These are phyloP conservation scores for Fusarium clavum DNA, from an alignment of 2,329 filamentous ascomycete genomes.

Conservation along the genomic window DNA sequence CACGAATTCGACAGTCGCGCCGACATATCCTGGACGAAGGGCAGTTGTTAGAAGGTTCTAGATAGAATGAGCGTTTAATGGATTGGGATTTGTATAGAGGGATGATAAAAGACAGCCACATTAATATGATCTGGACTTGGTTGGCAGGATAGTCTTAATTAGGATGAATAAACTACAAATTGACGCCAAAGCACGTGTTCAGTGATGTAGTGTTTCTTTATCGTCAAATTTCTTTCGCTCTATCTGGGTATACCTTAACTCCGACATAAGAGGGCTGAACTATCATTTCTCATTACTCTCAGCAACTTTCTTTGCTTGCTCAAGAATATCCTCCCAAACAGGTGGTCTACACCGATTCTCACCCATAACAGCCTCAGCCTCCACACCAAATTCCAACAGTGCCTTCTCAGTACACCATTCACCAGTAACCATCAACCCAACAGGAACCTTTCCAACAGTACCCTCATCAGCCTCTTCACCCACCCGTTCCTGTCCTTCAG, in stretches of 20 bases:
- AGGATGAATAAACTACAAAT: slow-evolving; percentile 19
- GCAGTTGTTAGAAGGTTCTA: slow-evolving; percentile 27
- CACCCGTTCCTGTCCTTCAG: slow-evolving; percentile 48
- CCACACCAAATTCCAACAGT: slow-evolving; percentile 60
- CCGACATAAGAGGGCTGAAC: neutral
- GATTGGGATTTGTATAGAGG: neutral
- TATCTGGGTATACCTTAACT: neutral
- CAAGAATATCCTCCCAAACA: slow-evolving; percentile 32
- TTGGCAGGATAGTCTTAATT: slow-evolving; percentile 20
- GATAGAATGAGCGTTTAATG: neutral
- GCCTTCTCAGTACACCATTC: slow-evolving; percentile 65
- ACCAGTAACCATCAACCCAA: slow-evolving; percentile 66
- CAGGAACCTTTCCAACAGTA: slow-evolving; percentile 57
- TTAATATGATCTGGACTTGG: slow-evolving; percentile 21
- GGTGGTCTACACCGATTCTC: slow-evolving; percentile 25
- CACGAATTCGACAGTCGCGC: neutral
- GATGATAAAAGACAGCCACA: slow-evolving; percentile 3
- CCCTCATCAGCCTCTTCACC: slow-evolving; percentile 49
- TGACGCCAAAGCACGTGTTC: neutral
- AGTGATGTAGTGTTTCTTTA: no score
- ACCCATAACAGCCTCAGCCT: slow-evolving; percentile 56
- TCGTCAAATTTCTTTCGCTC: no score
- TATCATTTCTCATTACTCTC: neutral
- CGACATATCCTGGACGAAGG: slow-evolving; percentile 15
- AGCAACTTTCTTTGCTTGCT: neutral